Conservation (phyloP, 78 protist genomes). For the Protostelium mycophagum region DNA sequence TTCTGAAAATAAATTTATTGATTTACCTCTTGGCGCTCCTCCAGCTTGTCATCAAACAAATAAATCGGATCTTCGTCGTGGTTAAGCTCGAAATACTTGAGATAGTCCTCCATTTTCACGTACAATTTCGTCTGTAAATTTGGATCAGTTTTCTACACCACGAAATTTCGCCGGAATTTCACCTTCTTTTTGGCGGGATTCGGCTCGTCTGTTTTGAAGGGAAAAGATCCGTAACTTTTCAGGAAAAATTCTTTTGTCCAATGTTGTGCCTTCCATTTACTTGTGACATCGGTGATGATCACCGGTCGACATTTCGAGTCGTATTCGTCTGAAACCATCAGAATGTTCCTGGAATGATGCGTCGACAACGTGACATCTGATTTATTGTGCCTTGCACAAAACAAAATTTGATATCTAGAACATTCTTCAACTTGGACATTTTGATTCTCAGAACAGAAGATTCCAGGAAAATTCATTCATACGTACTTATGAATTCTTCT, state of each 20-base stretch:
- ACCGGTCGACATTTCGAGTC: neutral
- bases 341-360: too few relatives aligned
- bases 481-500: neutral
- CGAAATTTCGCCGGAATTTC: neutral
- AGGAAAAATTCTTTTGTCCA: neutral
- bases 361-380: too few relatives aligned
- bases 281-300: neutral
- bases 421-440: too few relatives aligned
- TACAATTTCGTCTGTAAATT: neutral
- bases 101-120: conserved; percentile 41
- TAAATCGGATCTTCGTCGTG: conserved; percentile 57
- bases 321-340: neutral
- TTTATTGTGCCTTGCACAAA: too few relatives aligned
- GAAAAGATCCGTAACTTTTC: neutral
- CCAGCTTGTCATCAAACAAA: conserved; percentile 55
- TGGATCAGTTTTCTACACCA: neutral
- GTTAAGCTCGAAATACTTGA: conserved; percentile 19
- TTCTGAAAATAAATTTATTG: too few relatives aligned
- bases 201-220: neutral
- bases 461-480: too few relatives aligned
- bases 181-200: neutral
- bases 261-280: neutral
- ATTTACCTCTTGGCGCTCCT: conserved; percentile 27
- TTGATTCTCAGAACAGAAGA: neutral
- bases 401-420: too few relatives aligned